Evolutionary conservation across 768 basidiomycete genomes (phyloP).

Genomic region (Tricholoma furcatifolium): DNA sequence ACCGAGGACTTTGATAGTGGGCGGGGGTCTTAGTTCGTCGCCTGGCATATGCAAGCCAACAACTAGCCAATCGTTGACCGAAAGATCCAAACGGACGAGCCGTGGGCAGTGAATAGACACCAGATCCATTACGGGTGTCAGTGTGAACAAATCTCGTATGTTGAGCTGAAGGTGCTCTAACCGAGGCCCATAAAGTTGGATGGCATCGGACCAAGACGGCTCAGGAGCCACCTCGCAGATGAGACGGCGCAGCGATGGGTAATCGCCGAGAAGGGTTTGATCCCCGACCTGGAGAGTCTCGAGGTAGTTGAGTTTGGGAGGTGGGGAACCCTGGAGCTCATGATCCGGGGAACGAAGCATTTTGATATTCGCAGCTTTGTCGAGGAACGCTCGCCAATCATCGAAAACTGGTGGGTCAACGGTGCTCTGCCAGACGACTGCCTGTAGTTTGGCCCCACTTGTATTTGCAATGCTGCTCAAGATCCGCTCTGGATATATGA

Average conservation of each 20-base stretch:
- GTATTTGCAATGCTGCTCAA: slow-evolving; percentile 8
- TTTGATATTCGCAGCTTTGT: slow-evolving; percentile 4
- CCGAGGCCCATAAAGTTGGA: slow-evolving; percentile 10
- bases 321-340: not conserved
- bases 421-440: slow-evolving; percentile 4
- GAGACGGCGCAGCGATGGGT: slow-evolving; percentile 16
- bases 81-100: slow-evolving; percentile 15
- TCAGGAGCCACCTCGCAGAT: not conserved
- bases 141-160: not conserved
- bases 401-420: not conserved
- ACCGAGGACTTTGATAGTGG: slow-evolving; percentile 14
- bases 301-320: not conserved
- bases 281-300: not conserved
- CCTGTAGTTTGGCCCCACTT: slow-evolving; percentile 7
- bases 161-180: slow-evolving; percentile 12
- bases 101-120: slow-evolving; percentile 10
- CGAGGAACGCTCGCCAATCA: slow-evolving; percentile 13
- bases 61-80: slow-evolving; percentile 3
- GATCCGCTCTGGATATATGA: not conserved
- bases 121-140: not conserved
- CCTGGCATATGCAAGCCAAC: not conserved
- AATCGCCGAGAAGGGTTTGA: not conserved
- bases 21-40: slow-evolving; percentile 3
- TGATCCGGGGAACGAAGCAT: slow-evolving; percentile 5
- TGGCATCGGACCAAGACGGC: not conserved